Evolutionary conservation across 441 rosid species (phyloP).

Genomic region (Populus hybrid): DNA sequence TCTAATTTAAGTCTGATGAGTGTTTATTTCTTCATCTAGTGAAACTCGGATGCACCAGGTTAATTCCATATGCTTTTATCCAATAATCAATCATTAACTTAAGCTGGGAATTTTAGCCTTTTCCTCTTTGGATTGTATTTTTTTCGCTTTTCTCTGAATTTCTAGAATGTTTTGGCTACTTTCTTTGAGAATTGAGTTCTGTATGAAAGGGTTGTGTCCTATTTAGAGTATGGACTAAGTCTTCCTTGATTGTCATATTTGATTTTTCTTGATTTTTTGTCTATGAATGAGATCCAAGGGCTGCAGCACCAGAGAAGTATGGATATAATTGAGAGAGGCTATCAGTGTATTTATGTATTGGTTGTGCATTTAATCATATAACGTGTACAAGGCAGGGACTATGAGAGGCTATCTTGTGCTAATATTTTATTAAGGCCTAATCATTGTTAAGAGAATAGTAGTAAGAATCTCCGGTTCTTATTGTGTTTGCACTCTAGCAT

Average conservation of each 20-base stretch:
- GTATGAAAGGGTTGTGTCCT: not conserved
- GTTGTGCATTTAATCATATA: not conserved
- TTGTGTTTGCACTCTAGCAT: not conserved
- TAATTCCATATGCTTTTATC: not conserved
- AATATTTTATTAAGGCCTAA: not conserved
- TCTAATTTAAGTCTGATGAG: not conserved
- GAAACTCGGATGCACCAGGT: not conserved
- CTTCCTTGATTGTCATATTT: not conserved
- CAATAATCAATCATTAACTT: not conserved
- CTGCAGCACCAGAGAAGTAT: too few relatives aligned
- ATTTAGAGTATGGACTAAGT: not conserved
- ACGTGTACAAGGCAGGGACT: not conserved
- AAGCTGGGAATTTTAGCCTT: not conserved
- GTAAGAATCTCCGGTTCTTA: not conserved
- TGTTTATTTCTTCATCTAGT: not conserved
- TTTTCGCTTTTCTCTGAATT: not conserved
- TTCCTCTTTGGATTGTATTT: not conserved
- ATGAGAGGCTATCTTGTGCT: not conserved
- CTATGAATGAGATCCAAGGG: too few relatives aligned
- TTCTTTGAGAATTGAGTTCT: too few relatives aligned
- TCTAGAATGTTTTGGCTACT: not conserved
- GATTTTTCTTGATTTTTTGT: too few relatives aligned
- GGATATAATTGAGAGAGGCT: too few relatives aligned
- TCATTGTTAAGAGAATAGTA: not conserved
- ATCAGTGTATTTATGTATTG: not conserved